Conservation (phyloP, 352 stramenopile genomes). For the Aphanomyces cochlioides region DNA sequence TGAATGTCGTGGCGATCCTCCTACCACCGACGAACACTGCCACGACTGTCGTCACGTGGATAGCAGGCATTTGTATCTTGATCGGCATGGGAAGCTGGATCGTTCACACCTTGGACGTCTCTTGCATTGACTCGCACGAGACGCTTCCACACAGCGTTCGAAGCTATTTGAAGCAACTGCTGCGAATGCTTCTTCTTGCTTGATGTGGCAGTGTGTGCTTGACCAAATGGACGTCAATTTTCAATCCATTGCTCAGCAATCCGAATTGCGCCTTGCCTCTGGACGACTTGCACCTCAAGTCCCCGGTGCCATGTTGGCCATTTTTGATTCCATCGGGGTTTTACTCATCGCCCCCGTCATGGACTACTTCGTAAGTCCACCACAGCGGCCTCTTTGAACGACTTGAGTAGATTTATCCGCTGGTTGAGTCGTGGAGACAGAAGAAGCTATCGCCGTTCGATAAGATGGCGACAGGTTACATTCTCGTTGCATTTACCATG, state of each 20-base stretch:
- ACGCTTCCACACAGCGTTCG: not conserved
- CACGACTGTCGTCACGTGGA: not conserved
- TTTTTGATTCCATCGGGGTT: slow-evolving; percentile 78
- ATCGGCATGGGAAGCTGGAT: slow-evolving; percentile 82
- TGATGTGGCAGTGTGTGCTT: slow-evolving; percentile 83
- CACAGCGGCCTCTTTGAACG: too few relatives aligned
- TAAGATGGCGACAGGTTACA: slow-evolving; percentile 66
- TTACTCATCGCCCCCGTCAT: slow-evolving; percentile 69
- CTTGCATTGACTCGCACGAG: slow-evolving; percentile 57
- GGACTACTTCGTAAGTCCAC: slow-evolving; percentile 62
- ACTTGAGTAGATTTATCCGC: slow-evolving; percentile 39
- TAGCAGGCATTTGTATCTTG: slow-evolving; percentile 18
- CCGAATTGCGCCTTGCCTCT: slow-evolving; percentile 44
- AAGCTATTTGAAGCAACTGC: slow-evolving; percentile 12
- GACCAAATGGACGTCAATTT: slow-evolving; percentile 84
- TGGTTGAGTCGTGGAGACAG: not conserved
- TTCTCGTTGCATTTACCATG: slow-evolving; percentile 76
- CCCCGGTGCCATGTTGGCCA: slow-evolving; percentile 54
- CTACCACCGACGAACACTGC: not conserved
- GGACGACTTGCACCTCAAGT: slow-evolving; percentile 44
- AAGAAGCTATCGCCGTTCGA: slow-evolving; percentile 51
- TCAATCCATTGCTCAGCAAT: slow-evolving; percentile 81
- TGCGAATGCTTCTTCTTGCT: slow-evolving; percentile 77
- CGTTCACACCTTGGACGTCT: slow-evolving; percentile 71
- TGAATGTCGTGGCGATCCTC: not conserved